Evolutionary conservation across 2,329 filamentous ascomycete species (phyloP).

Genomic region (Falciphora oryzae): DNA sequence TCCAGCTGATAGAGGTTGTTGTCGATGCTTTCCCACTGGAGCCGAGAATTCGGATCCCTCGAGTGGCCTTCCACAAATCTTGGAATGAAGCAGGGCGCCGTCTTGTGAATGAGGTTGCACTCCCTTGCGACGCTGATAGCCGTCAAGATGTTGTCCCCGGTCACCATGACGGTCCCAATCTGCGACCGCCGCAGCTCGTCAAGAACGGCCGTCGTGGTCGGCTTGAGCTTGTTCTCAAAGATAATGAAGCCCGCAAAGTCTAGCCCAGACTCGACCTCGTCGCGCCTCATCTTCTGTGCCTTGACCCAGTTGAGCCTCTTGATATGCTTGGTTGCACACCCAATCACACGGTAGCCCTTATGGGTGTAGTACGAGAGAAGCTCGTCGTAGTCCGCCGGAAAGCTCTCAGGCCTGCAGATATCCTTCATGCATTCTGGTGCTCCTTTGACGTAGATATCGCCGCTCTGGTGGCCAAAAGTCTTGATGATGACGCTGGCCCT

Average conservation of each 20-base stretch:
- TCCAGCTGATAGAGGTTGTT: constrained; percentile 74
- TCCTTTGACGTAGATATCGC: constrained; percentile 89
- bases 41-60: constrained; percentile 63
- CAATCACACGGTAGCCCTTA: constrained; percentile 92
- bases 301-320: constrained; percentile 89
- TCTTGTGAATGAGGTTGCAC: constrained; percentile 73
- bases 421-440: constrained; percentile 95
- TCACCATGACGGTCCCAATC: constrained; percentile 92
- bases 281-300: constrained; percentile 85
- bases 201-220: constrained; percentile 74
- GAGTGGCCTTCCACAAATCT: constrained; percentile 76
- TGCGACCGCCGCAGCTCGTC: constrained; percentile 76
- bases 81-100: constrained; percentile 87
- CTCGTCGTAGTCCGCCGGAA: constrained; percentile 86
- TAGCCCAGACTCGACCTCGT: constrained; percentile 76
- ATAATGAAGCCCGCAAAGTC: constrained; percentile 95
- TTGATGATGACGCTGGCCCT: constrained; percentile 90
- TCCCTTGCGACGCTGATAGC: constrained; percentile 93
- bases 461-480: constrained; percentile 77
- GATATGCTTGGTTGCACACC: constrained; percentile 84
- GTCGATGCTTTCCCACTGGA: constrained; percentile 95
- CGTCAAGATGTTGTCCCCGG: constrained; percentile 94
- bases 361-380: constrained; percentile 88
- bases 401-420: constrained; percentile 78
- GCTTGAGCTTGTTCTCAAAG: constrained; percentile 97